These are phyloP conservation scores for Posidonia australis DNA, from an alignment of 106 monocot genomes.

Conservation along the genomic window DNA sequence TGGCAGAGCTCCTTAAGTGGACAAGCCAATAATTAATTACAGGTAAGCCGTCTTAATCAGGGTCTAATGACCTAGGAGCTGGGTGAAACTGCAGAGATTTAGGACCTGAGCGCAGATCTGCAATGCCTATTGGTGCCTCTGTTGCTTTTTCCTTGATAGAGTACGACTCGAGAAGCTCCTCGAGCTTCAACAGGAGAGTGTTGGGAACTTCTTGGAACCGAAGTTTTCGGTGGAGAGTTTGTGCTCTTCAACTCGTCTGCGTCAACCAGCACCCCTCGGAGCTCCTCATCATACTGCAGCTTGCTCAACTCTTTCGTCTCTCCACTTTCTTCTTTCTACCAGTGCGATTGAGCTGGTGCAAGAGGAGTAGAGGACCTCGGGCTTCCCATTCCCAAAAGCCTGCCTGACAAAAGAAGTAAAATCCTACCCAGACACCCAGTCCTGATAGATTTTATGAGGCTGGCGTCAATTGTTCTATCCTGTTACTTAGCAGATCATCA, in stretches of 20 bases:
- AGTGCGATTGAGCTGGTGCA: conserved; percentile 12
- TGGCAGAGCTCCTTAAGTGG: conserved; percentile 9
- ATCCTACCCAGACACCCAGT: conserved; percentile 20
- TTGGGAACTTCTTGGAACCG: conserved; percentile 16
- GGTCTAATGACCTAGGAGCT: conserved; percentile 9
- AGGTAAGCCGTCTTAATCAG: conserved; percentile 13
- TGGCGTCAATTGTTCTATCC: no score
- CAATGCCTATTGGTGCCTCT: conserved; percentile 7
- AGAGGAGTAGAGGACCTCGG: conserved; percentile 9
- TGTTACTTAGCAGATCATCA: no score
- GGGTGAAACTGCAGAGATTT: conserved; percentile 14
- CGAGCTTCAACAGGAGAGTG: conserved; percentile 13
- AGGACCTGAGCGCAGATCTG: conserved; percentile 13
- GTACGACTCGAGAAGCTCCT: conserved; percentile 19
- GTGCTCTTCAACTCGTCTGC: conserved; percentile 11
- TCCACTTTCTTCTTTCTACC: conserved; percentile 18
- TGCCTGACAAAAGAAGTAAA: conserved; percentile 9
- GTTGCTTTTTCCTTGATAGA: conserved; percentile 13
- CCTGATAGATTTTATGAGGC: no score
- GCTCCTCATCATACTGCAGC: conserved; percentile 22
- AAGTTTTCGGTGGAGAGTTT: conserved; percentile 9
- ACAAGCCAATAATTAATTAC: conserved; percentile 24
- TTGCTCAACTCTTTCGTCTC: conserved; percentile 25
- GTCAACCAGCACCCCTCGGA: conserved; percentile 16
- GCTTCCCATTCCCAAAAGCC: conserved; percentile 14